Evolutionary conservation across 306 rosid species (phyloP).

Genomic region (Morella rubra): DNA sequence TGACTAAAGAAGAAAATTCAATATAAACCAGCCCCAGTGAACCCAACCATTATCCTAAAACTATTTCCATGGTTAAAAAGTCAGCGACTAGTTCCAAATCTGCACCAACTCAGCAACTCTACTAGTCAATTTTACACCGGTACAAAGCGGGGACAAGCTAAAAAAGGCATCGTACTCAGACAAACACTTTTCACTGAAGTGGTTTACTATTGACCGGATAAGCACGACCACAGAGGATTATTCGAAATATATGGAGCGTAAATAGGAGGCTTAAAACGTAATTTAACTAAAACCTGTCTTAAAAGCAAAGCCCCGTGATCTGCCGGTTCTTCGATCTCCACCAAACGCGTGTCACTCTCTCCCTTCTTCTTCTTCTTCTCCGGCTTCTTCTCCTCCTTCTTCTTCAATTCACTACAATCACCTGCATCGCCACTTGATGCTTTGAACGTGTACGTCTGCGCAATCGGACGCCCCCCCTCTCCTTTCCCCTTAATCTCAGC

Average conservation of each 20-base stretch:
- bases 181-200: too few relatives aligned
- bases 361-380: slow-evolving; percentile 43
- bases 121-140: too few relatives aligned
- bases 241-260: not conserved
- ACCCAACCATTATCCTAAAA: too few relatives aligned
- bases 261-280: not conserved
- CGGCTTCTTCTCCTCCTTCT: slow-evolving; percentile 33
- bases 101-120: not conserved
- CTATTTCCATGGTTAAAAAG: too few relatives aligned
- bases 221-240: not conserved
- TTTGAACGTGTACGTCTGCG: slow-evolving; percentile 57
- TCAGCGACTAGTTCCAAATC: not conserved
- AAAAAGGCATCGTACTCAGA: too few relatives aligned
- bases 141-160: too few relatives aligned
- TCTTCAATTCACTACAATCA: slow-evolving; percentile 28
- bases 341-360: slow-evolving; percentile 50
- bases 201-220: not conserved
- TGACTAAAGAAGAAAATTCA: not conserved
- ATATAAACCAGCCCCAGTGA: too few relatives aligned
- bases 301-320: slow-evolving; percentile 63
- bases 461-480: slow-evolving; percentile 40
- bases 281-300: slow-evolving; percentile 61
- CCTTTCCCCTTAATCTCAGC: slow-evolving; percentile 84
- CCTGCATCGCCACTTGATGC: slow-evolving; percentile 44
- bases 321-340: slow-evolving; percentile 74